Base-by-base conservation (phyloP, 75 land plant genomes). In the Ceratopteris richardii region DNA sequence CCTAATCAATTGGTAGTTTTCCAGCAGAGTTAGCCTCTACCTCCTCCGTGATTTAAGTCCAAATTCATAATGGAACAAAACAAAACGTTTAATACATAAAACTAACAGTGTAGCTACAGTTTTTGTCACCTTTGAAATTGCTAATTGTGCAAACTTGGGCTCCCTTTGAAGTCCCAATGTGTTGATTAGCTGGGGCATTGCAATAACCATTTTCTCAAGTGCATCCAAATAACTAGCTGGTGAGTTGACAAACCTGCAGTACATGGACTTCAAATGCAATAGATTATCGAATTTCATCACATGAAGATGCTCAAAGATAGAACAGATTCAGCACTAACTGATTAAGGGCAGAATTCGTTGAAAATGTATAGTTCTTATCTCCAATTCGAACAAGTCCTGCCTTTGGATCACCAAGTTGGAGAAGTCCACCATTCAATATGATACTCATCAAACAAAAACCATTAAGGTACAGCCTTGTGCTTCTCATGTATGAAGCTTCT, bases 361-460 rank as follows among this genome's bases (percentile, higher is more conserved):
- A 2, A 52, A 52, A 52, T 3, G 29, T 1, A 14, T 24, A 52
- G 23, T 4, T 3, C 29, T 52, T 52, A 11, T 52, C 54, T 2
- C 54, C 54, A 52, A 52, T 23, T 52, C 14, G 54, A 22, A 26
- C 54, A 19, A 52, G 25, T 52, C 54, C 54, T 23, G 54, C 54
- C 29, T 52, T 52, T 1, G 27, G 54, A 52, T 52, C 54, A 24
- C 54, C 54, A 21, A 24, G 28, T 26, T 24, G 25, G 13, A 52
- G 54, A 52, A 52, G 54, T 2, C 29, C 29, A 1, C 54, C 54
- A 24, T 52, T 21, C 2, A 4, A 23, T 2, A 52, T 4, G 14
- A 52, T 22, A 3, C 3, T 52, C 13, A 52, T 52, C 23, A 28
- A 6, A 28, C 54, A 52, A 14, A 19, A 52, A 4, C 54, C 54